Base-by-base conservation (phyloP, 768 basidiomycete genomes). In the Trametes sanguinea region DNA sequence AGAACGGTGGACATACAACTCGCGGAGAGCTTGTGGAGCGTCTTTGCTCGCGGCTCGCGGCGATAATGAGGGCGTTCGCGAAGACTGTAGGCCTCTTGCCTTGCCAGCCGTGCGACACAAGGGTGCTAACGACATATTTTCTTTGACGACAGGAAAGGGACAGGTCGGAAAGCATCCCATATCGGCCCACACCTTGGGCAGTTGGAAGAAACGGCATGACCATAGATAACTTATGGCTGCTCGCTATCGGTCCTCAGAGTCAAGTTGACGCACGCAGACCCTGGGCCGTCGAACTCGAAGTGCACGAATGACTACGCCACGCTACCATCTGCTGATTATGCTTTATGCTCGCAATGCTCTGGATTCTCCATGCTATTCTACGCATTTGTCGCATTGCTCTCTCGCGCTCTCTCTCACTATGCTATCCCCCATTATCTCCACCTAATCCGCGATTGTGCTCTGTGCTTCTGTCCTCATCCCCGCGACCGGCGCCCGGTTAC, bases 261-360 rank as follows among this genome's bases (percentile, higher is more conserved):
- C 2, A 48, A 11, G 35, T 11, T 11, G 35, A 37, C 35, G 11
- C 6, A 6, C 35, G 6, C 35, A 65, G 62, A 35, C 57, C 62
- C 11, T 69, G 69, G 69, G 35, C 64, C 30, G 59, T 63, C 2
- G 63, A 68, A 32, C 60, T 69, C 4, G 67, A 69, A 17, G 57
- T 68, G 17, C 58, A 56, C 32, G 27, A 43, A 39, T 67, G 27
- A 46, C 50, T n/a, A 17, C 37, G 35, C 17, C 35, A 6, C n/a
- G 33, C 16, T 11, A 8, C 37, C 4, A 11, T 40, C 11, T 52
- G 30, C 6, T 33, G 6, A 35, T 14, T 7, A 7, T 30, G 2
- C 27, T 35, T 51, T 8, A 22, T 10, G 14, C 9, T 17, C 9
- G 30, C 39, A 4, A n/a, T 22, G 9, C 11, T 29, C 11, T 22